Evolutionary conservation across 2,329 filamentous ascomycete species (phyloP).

Genomic region (Venturia effusa): DNA sequence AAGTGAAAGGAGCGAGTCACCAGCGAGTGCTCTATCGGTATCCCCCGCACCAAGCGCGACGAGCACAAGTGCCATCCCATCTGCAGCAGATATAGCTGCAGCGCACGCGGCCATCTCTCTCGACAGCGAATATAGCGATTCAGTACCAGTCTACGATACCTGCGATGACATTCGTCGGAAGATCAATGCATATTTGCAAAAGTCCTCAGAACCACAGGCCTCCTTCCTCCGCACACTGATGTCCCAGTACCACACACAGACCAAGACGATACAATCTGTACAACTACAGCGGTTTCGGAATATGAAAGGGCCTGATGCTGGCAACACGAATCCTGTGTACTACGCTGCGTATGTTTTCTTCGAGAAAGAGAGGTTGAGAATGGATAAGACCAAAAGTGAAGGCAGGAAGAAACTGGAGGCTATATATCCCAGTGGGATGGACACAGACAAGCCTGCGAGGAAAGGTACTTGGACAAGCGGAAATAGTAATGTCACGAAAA

Average conservation of each 20-base stretch:
- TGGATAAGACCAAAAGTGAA: slow-evolving; percentile 25
- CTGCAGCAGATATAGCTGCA: not conserved
- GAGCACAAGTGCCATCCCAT: not conserved
- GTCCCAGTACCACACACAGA: slow-evolving; percentile 28
- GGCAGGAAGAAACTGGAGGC: slow-evolving; percentile 7
- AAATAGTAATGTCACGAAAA: not conserved
- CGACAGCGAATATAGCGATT: slow-evolving; percentile 30
- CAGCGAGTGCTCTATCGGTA: not conserved
- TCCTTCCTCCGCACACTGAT: slow-evolving; percentile 40
- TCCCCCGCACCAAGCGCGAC: not conserved
- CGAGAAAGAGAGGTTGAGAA: slow-evolving; percentile 41
- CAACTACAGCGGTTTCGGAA: slow-evolving; percentile 40
- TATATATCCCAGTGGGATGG: slow-evolving; percentile 5
- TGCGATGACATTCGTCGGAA: slow-evolving; percentile 42
- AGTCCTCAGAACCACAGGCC: slow-evolving; percentile 39
- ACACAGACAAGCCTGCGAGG: not conserved
- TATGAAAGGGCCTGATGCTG: slow-evolving; percentile 37
- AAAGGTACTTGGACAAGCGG: not conserved
- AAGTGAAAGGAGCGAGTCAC: not conserved
- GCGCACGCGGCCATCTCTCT: slow-evolving; percentile 23
- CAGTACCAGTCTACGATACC: slow-evolving; percentile 37
- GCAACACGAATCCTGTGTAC: slow-evolving; percentile 39
- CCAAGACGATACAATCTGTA: slow-evolving; percentile 29
- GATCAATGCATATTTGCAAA: slow-evolving; percentile 38
- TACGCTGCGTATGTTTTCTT: slow-evolving; percentile 49